These are phyloP conservation scores for Escallonia herrerae DNA, from an alignment of 129 eudicot species.

Conservation along the genomic window DNA sequence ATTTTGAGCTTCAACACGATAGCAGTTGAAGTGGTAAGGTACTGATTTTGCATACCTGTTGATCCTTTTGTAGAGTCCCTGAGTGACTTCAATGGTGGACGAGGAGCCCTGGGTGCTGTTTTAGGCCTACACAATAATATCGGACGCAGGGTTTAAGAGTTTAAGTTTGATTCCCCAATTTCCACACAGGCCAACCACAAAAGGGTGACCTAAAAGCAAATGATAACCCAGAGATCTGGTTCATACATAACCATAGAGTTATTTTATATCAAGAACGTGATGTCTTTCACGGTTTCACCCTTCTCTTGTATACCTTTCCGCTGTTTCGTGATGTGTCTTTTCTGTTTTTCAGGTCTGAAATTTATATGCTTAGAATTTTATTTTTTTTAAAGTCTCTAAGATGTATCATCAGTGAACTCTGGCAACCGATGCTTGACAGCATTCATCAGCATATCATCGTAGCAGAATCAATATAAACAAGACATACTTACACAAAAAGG, in stretches of 20 bases:
- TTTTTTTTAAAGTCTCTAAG: too few species aligned
- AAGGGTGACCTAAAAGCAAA: neutral
- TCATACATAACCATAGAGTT: neutral
- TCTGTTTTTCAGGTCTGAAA: too few species aligned
- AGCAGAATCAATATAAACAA: too few species aligned
- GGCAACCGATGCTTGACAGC: too few species aligned
- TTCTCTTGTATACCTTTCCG: too few species aligned
- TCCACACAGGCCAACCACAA: neutral
- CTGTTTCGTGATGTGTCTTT: too few species aligned
- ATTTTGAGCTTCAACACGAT: conserved; percentile 4
- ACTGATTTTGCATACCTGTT: conserved; percentile 28
- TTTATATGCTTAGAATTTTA: too few species aligned
- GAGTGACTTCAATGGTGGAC: conserved; percentile 27
- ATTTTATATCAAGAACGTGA: neutral
- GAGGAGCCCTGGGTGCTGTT: conserved; percentile 31
- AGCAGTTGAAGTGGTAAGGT: neutral
- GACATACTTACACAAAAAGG: too few species aligned
- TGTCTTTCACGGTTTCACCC: neutral
- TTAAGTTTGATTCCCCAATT: neutral
- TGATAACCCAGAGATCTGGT: too few species aligned
- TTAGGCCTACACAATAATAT: conserved; percentile 32
- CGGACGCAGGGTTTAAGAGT: neutral
- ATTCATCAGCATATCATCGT: too few species aligned
- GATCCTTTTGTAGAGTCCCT: conserved; percentile 32
- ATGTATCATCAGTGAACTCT: too few species aligned